phyloP scores from a whole-genome alignment of 2,329 filamentous ascomycete genomes.

The Rhynchosporium secalis region DNA sequence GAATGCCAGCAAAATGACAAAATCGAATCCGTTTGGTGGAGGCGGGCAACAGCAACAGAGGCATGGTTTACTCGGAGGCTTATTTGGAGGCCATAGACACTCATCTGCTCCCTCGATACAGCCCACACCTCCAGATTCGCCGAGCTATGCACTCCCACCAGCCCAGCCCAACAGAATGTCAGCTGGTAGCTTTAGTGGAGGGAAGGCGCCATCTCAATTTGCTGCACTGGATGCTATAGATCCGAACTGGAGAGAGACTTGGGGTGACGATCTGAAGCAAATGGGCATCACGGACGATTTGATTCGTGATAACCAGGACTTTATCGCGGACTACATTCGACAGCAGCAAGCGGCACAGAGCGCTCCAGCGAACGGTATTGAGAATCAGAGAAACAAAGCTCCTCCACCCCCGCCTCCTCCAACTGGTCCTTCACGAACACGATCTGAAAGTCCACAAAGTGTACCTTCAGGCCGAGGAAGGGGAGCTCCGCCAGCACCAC shows the following conservation, averaged over 20 bases:
- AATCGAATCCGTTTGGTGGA: conserved; percentile 70
- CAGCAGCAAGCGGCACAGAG: conserved; percentile 54
- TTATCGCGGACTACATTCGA: conserved; percentile 64
- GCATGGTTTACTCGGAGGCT: conserved; percentile 56
- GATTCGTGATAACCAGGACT: conserved; percentile 67
- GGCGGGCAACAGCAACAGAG: conserved; percentile 44
- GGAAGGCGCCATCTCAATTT: conserved; percentile 53
- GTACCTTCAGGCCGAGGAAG: conserved; percentile 37
- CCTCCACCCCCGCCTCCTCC: conserved; percentile 65
- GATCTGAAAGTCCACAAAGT: conserved; percentile 38
- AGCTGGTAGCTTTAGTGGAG: conserved; percentile 49
- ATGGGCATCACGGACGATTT: conserved; percentile 67
- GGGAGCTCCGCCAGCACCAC: conserved; percentile 52
- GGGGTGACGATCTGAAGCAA: conserved; percentile 61
- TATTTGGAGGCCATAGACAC: conserved; percentile 61
- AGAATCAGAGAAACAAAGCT: conserved; percentile 50
- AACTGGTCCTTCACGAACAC: conserved; percentile 42
- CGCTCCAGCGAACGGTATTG: conserved; percentile 44
- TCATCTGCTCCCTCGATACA: conserved; percentile 50
- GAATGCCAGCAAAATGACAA: conserved; percentile 87
- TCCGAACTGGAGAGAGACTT: conserved; percentile 63
- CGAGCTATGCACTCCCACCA: conserved; percentile 46
- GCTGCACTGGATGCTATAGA: conserved; percentile 64
- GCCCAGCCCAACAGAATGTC: conserved; percentile 42
- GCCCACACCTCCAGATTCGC: conserved; percentile 56